phyloP scores from a whole-genome alignment of 2,329 filamentous ascomycete genomes.

The Talaromyces sp. region DNA sequence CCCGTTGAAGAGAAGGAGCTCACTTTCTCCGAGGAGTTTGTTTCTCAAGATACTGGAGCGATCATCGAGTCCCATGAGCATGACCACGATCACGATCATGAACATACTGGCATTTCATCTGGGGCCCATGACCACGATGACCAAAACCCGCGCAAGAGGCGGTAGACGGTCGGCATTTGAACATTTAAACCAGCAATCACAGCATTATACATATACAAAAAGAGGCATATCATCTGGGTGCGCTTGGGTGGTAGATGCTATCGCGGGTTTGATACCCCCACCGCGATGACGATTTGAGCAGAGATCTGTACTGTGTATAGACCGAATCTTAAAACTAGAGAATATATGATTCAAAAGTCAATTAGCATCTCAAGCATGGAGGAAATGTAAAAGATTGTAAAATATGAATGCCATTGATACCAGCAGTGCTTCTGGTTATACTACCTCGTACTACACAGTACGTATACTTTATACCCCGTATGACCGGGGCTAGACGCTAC shows the following conservation, averaged over 20 bases:
- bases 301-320: constrained; percentile 20
- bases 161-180: constrained; percentile 10
- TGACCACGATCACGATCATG: constrained; percentile 48
- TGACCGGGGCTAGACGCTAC: too few relatives aligned
- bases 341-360: constrained; percentile 1
- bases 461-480: not conserved
- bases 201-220: not conserved
- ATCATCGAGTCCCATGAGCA: constrained; percentile 62
- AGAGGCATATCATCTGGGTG: constrained; percentile 2
- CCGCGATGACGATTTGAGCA: not conserved
- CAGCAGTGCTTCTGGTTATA: too few relatives aligned
- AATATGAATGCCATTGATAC: too few relatives aligned
- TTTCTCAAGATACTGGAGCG: constrained; percentile 60
- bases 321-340: constrained; percentile 13
- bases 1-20: constrained; percentile 62
- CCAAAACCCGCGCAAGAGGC: constrained; percentile 24
- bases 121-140: constrained; percentile 27
- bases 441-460: not conserved
- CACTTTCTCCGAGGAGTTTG: constrained; percentile 77
- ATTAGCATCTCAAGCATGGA: too few relatives aligned
- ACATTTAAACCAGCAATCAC: not conserved
- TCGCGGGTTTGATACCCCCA: constrained; percentile 21
- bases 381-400: too few relatives aligned
- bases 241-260: constrained; percentile 9
- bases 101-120: constrained; percentile 35